Conservation (phyloP, 2,329 filamentous ascomycete genomes). For the Xylariaceae sp. region DNA sequence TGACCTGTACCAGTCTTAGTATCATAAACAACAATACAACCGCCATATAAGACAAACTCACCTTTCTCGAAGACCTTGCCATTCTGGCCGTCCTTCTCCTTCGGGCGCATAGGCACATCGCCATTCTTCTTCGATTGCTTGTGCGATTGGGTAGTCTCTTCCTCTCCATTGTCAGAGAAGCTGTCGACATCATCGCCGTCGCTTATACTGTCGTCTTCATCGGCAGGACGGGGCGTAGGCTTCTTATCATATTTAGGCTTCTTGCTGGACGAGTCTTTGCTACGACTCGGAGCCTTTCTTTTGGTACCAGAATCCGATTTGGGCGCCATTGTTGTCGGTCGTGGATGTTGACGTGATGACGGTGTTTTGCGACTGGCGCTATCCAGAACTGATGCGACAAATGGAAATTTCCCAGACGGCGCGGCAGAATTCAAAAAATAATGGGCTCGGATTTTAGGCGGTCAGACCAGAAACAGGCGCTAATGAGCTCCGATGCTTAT, state of each 20-base stretch:
- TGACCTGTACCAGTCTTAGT: slow-evolving; percentile 40
- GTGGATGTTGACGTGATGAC: too few relatives aligned
- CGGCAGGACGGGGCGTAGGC: slow-evolving; percentile 36
- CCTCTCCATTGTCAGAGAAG: slow-evolving; percentile 49
- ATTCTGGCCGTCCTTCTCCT: slow-evolving; percentile 29
- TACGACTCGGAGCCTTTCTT: slow-evolving; percentile 51
- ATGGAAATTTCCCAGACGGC: slow-evolving; percentile 14
- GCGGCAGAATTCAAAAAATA: slow-evolving; percentile 24
- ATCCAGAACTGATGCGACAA: neutral
- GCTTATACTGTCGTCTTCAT: slow-evolving; percentile 34
- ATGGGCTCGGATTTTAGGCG: slow-evolving; percentile 30
- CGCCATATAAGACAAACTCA: slow-evolving; percentile 26
- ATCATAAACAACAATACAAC: neutral
- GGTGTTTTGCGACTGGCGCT: neutral
- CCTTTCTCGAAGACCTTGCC: slow-evolving; percentile 41
- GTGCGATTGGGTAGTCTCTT: slow-evolving; percentile 48
- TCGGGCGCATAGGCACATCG: slow-evolving; percentile 26
- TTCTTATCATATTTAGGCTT: slow-evolving; percentile 34
- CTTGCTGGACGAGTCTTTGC: slow-evolving; percentile 40
- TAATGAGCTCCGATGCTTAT: too few relatives aligned
- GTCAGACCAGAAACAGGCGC: slow-evolving; percentile 23
- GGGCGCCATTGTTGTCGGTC: slow-evolving; percentile 40
- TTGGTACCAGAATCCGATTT: slow-evolving; percentile 49
- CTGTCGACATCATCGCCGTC: slow-evolving; percentile 38
- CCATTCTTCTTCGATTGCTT: slow-evolving; percentile 35